Evolutionary conservation across 257 asterid genomes (phyloP).

Genomic region (Penstemon barbatus): DNA sequence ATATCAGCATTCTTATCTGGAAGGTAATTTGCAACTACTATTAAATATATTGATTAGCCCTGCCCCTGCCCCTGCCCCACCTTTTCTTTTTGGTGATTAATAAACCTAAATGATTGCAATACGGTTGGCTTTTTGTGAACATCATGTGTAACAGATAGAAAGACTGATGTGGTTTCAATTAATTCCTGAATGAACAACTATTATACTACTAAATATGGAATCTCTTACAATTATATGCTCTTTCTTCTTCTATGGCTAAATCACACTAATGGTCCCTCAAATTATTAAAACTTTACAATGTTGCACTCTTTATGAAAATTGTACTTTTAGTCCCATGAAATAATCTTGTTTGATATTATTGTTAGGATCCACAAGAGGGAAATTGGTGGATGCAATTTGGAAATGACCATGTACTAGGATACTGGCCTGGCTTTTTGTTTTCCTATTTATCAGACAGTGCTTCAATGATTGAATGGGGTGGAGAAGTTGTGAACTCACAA

Average conservation of each 20-base stretch:
- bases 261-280: too few relatives aligned
- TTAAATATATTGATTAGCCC: not conserved
- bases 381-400: constrained; percentile 55
- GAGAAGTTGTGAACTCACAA: constrained; percentile 47
- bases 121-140: constrained; percentile 28
- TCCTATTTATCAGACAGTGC: constrained; percentile 38
- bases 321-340: too few relatives aligned
- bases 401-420: constrained; percentile 37
- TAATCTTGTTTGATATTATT: not conserved
- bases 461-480: constrained; percentile 54
- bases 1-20: constrained; percentile 80
- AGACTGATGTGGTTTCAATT: constrained; percentile 1
- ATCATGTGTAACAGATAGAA: constrained; percentile 19
- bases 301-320: too few relatives aligned
- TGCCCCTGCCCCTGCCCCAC: constrained; percentile 18
- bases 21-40: constrained; percentile 52
- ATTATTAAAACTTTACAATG: too few relatives aligned
- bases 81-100: constrained; percentile 23
- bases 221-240: constrained; percentile 41
- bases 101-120: constrained; percentile 10
- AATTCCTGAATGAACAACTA: constrained; percentile 26
- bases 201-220: constrained; percentile 36
- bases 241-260: not conserved
- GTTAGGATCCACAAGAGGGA: constrained; percentile 41
- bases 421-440: constrained; percentile 49